A percentile compares a stretch with the other conserved stretches of the same genome.
phyloP scores from a whole-genome alignment of 768 basidiomycete genomes.

The Suillus tomentosus region DNA sequence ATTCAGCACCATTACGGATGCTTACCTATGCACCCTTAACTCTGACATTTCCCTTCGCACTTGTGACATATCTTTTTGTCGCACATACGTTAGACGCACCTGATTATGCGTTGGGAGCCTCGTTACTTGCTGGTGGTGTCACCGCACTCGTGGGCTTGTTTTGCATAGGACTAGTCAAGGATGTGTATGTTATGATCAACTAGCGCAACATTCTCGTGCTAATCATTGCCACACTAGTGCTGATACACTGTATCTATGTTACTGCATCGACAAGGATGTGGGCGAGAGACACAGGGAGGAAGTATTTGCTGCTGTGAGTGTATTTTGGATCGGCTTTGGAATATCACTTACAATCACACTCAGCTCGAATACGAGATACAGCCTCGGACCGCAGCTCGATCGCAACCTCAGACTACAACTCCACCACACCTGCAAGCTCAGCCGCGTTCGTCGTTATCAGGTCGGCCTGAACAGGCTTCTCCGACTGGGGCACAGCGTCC shows the following conservation, averaged over 20 bases:
- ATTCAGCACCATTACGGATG: conserved; percentile 62
- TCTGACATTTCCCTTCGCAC: conserved; percentile 78
- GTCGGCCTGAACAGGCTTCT: conserved; percentile 7
- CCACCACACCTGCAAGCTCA: conserved; percentile 21
- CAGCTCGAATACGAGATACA: conserved; percentile 45
- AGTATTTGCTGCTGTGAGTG: conserved; percentile 57
- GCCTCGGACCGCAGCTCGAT: conserved; percentile 18
- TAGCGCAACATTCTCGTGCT: not conserved
- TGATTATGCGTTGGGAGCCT: conserved; percentile 70
- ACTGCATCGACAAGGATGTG: conserved; percentile 61
- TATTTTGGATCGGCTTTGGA: not conserved
- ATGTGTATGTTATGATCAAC: conserved; percentile 50
- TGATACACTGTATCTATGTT: conserved; percentile 68
- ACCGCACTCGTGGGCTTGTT: conserved; percentile 83
- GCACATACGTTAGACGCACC: conserved; percentile 76
- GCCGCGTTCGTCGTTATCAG: conserved; percentile 9
- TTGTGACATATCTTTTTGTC: conserved; percentile 87
- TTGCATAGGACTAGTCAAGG: conserved; percentile 79
- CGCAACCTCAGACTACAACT: conserved; percentile 20
- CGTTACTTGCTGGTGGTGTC: conserved; percentile 74
- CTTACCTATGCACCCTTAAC: conserved; percentile 74
- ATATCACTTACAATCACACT: conserved; percentile 12
- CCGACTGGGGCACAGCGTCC: not conserved
- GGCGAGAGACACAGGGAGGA: conserved; percentile 52
- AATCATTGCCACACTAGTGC: conserved; percentile 39